phyloP scores from a whole-genome alignment of 495 filamentous ascomycete species.

The Xylaria castorea region DNA sequence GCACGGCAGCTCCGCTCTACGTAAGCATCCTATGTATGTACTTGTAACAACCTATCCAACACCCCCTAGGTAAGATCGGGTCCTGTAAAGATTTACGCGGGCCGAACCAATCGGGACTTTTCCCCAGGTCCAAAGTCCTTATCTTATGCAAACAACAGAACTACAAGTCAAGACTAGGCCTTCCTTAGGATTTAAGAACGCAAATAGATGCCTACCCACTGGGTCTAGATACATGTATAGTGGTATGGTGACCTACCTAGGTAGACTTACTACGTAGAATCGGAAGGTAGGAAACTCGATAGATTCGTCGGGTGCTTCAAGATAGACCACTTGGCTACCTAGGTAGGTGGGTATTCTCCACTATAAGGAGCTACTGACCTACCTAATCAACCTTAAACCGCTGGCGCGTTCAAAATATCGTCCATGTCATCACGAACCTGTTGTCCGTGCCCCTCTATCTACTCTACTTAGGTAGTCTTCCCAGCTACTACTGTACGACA shows the following conservation, averaged over 20 bases:
- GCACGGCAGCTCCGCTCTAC: background rate
- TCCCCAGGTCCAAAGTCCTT: background rate
- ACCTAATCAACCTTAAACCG: constrained; percentile 16
- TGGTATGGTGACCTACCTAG: background rate
- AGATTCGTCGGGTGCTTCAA: background rate
- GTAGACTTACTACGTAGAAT: background rate
- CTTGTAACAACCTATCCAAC: background rate
- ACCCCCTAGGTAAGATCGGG: background rate
- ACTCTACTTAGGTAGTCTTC: background rate
- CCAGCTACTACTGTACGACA: background rate
- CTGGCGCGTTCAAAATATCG: background rate
- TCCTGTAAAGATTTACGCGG: background rate
- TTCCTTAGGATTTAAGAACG: background rate
- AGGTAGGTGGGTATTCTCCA: constrained; percentile 7
- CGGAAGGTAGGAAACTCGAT: constrained; percentile 10
- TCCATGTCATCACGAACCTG: constrained; percentile 3
- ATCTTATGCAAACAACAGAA: background rate
- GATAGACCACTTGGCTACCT: background rate
- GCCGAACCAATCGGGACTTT: background rate
- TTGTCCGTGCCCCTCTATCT: background rate
- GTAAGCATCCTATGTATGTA: background rate
- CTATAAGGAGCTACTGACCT: background rate
- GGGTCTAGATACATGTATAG: background rate
- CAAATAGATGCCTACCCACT: background rate
- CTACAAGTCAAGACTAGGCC: background rate